Conservation (phyloP, 495 filamentous ascomycete genomes). For the Aspergillus avenaceus region DNA sequence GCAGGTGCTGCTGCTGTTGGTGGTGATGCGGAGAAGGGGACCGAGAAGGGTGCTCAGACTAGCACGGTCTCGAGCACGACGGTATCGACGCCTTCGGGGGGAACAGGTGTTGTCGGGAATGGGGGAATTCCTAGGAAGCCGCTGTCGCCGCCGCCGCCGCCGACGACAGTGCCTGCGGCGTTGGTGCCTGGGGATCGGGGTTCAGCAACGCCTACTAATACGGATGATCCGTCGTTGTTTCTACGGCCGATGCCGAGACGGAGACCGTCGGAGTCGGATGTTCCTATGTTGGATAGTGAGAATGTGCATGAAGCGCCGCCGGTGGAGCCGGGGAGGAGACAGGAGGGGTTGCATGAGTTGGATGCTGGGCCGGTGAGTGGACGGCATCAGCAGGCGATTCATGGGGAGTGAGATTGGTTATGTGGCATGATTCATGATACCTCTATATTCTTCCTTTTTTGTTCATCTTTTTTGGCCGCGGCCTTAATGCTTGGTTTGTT, state of each 20-base stretch:
- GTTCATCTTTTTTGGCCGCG: conserved; percentile 1
- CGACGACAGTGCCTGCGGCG: conserved; percentile 1
- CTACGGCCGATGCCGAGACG: conserved; percentile 2
- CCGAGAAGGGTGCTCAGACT: neutral
- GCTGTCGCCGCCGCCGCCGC: conserved; percentile 2
- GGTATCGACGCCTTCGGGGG: neutral
- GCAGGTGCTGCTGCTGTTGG: neutral
- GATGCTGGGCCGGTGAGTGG: conserved; percentile 17
- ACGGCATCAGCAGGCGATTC: conserved; percentile 17
- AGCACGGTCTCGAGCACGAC: neutral
- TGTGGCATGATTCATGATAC: conserved; percentile 4
- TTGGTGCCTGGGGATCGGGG: conserved; percentile 7
- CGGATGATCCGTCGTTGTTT: conserved; percentile 7
- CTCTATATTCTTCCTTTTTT: neutral
- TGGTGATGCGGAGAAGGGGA: conserved; percentile 1
- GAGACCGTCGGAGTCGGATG: conserved; percentile 13
- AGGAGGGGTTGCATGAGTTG: conserved; percentile 13
- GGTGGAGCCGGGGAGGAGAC: neutral
- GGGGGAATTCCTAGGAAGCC: neutral
- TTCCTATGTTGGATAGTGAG: conserved; percentile 20
- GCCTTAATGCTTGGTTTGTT: neutral
- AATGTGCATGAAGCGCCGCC: conserved; percentile 18
- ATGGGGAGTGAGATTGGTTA: conserved; percentile 5
- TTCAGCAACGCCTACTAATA: neutral
- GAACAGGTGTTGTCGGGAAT: neutral